Percentiles rank a stretch among this genome's conserved stretches.
phyloP scores from a whole-genome alignment of 1,284 basidiomycete species.

The Phylloboletellus chloephorus region DNA sequence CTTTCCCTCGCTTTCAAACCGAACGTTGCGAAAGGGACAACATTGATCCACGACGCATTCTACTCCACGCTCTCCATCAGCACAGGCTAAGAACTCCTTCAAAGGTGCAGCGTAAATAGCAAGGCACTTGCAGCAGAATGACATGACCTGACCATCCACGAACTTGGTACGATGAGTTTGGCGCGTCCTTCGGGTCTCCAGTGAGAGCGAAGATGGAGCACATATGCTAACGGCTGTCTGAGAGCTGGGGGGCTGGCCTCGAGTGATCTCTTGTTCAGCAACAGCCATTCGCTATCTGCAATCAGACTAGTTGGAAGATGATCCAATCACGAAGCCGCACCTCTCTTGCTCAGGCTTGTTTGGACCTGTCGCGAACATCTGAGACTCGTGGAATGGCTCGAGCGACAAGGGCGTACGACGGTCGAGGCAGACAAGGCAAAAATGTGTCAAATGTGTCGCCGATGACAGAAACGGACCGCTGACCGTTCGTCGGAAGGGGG shows the following conservation, averaged over 20 bases:
- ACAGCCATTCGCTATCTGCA: slow-evolving; percentile 10
- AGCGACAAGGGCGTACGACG: not conserved
- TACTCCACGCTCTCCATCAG: slow-evolving; percentile 1
- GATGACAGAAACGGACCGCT: not conserved
- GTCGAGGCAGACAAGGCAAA: not conserved
- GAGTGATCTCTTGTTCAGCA: slow-evolving; percentile 9
- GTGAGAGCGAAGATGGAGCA: slow-evolving; percentile 20
- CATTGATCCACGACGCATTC: not conserved
- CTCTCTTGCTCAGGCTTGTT: slow-evolving; percentile 1
- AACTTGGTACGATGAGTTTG: slow-evolving; percentile 21
- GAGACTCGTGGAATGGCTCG: not conserved
- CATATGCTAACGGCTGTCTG: slow-evolving; percentile 20
- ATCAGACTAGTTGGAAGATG: slow-evolving; percentile 4
- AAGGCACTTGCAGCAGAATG: not conserved
- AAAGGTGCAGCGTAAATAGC: not conserved
- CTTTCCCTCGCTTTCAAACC: slow-evolving; percentile 10
- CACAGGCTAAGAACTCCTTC: slow-evolving; percentile 14
- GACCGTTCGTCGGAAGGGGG: not conserved
- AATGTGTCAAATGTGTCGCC: not conserved
- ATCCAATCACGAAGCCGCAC: slow-evolving; percentile 7
- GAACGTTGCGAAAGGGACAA: slow-evolving; percentile 20
- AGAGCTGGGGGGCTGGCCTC: slow-evolving; percentile 16
- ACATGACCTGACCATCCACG: slow-evolving; percentile 23
- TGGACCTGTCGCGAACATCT: slow-evolving; percentile 9
- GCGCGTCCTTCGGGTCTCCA: slow-evolving; percentile 19